These are phyloP conservation scores for Silene conica DNA, from an alignment of 148 eudicot species.

Conservation along the genomic window DNA sequence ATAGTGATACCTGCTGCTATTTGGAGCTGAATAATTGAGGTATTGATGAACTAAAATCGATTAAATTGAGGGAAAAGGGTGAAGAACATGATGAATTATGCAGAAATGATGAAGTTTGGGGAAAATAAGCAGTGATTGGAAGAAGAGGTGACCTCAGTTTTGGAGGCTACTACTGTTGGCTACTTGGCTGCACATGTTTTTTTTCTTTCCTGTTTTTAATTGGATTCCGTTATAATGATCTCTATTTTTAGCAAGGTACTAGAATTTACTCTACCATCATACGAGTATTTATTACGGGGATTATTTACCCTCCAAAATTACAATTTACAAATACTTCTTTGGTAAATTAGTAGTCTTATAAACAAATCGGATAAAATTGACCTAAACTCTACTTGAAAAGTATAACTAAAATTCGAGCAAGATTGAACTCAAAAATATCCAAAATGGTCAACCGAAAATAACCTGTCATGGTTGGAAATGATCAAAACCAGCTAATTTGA, in stretches of 20 bases:
- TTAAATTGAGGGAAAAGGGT: neutral
- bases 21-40: neutral
- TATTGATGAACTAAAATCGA: neutral
- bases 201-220: neutral
- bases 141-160: slow-evolving; percentile 7
- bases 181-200: slow-evolving; percentile 10
- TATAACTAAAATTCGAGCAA: too few relatives aligned
- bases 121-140: neutral
- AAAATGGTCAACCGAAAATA: too few relatives aligned
- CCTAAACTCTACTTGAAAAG: too few relatives aligned
- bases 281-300: too few relatives aligned
- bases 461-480: too few relatives aligned
- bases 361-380: too few relatives aligned
- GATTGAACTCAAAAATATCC: too few relatives aligned
- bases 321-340: neutral
- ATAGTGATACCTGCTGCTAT: neutral
- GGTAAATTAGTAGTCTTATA: too few relatives aligned
- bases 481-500: too few relatives aligned
- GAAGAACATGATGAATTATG: neutral
- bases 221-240: neutral
- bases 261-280: too few relatives aligned
- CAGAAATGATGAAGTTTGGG: slow-evolving; percentile 2
- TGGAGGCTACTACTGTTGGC: slow-evolving; percentile 9
- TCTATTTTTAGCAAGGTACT: neutral
- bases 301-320: neutral